Conservation (phyloP, 2,329 filamentous ascomycete species). For the Fusarium verticillioides region DNA sequence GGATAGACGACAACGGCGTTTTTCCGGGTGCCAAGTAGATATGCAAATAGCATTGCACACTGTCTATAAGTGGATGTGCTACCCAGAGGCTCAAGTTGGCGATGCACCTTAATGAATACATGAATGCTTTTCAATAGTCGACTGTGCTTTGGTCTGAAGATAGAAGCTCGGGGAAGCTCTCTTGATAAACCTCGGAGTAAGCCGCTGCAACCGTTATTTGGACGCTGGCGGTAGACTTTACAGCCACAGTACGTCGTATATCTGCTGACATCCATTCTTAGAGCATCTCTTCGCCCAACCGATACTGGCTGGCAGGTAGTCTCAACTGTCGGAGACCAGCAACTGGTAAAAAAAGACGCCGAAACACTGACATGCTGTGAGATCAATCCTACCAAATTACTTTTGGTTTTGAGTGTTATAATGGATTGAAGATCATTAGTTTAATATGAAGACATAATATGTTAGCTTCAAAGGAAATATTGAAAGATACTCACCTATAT, state of each 20-base stretch:
- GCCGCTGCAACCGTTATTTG: not conserved
- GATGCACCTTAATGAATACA: constrained; percentile 47
- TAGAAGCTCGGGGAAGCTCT: not conserved
- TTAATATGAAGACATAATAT: not conserved
- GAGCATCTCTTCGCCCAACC: not conserved
- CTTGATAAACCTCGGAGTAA: not conserved
- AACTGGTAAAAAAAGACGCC: not conserved
- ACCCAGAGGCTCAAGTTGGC: constrained; percentile 37
- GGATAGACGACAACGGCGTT: constrained; percentile 35
- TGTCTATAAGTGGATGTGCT: constrained; percentile 38
- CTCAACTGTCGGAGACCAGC: not conserved
- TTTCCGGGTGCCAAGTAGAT: constrained; percentile 34
- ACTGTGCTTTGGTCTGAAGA: not conserved
- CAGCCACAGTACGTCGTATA: not conserved
- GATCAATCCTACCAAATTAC: not conserved
- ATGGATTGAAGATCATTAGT: not conserved
- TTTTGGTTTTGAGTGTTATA: not conserved
- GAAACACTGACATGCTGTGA: not conserved
- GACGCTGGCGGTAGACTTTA: not conserved
- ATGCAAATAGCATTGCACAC: constrained; percentile 37
- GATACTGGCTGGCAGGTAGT: constrained; percentile 48
- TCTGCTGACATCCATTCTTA: no score
- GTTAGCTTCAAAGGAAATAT: not conserved
- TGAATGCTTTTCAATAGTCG: constrained; percentile 31
- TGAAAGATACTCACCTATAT: not conserved